Evolutionary conservation across 306 rosid genomes (phyloP).

Genomic region (Begonia fuchsioides): DNA sequence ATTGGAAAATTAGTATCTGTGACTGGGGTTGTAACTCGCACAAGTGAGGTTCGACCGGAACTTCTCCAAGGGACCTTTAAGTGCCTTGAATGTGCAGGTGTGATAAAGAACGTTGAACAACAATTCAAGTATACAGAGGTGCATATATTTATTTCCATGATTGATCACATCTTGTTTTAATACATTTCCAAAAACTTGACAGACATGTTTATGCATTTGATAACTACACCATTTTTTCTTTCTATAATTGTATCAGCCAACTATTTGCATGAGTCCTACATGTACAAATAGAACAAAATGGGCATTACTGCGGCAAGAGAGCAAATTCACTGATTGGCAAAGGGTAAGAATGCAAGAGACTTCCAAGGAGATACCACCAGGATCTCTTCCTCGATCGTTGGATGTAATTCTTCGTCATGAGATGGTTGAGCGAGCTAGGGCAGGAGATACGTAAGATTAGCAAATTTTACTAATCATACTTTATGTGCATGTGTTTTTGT

Average conservation of each 20-base stretch:
- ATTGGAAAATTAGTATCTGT: constrained; percentile 81
- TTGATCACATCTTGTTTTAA: no score
- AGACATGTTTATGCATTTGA: no score
- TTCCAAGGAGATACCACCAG: constrained; percentile 94
- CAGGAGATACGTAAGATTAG: constrained; percentile 81
- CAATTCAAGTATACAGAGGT: constrained; percentile 97
- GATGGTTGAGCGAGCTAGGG: constrained; percentile 91
- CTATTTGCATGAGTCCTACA: constrained; percentile 57
- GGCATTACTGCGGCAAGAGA: constrained; percentile 81
- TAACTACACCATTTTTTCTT: no score
- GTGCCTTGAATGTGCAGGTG: constrained; percentile 73
- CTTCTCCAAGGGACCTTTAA: constrained; percentile 90
- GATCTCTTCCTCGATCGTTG: constrained; percentile 87
- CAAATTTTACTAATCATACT: neutral
- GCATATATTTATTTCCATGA: constrained; percentile 3
- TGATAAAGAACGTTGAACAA: constrained; percentile 83
- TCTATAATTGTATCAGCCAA: constrained; percentile 37
- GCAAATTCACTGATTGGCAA: constrained; percentile 97
- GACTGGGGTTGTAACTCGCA: constrained; percentile 90
- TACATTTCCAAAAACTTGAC: no score
- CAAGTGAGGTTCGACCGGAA: constrained; percentile 96
- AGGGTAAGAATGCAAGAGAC: constrained; percentile 97
- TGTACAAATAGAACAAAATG: constrained; percentile 63
- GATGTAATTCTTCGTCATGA: constrained; percentile 93
- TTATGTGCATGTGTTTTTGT: no score